Conservation (phyloP, 2,329 filamentous ascomycete species). For the Trichophyton verrucosum region DNA sequence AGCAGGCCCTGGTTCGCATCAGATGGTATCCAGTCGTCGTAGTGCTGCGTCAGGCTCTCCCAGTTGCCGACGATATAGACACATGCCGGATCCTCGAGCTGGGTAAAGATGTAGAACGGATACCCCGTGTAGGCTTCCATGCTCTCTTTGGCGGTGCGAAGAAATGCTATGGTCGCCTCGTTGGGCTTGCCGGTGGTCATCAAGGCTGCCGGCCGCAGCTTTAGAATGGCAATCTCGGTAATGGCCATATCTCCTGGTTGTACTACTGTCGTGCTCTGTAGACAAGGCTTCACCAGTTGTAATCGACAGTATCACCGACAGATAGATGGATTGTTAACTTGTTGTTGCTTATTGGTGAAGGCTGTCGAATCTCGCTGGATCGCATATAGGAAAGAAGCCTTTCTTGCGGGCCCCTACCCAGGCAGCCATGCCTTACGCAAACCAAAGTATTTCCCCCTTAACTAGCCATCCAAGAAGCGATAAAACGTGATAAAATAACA, state of each 20-base stretch:
- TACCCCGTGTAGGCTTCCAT: constrained; percentile 29
- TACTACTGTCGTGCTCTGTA: not conserved
- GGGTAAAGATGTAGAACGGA: constrained; percentile 29
- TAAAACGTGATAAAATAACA: not conserved
- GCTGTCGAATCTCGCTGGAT: not conserved
- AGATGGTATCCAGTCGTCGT: constrained; percentile 33
- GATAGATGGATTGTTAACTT: not conserved
- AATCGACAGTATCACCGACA: too few relatives aligned
- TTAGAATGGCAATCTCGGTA: constrained; percentile 37
- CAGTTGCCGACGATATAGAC: constrained; percentile 38
- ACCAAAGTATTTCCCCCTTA: not conserved
- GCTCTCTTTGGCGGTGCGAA: constrained; percentile 25
- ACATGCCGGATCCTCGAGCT: constrained; percentile 32
- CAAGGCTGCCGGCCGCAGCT: constrained; percentile 19
- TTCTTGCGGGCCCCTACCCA: not conserved
- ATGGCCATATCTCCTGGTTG: constrained; percentile 22
- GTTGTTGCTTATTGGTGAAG: not conserved
- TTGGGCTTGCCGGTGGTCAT: not conserved
- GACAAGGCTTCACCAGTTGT: not conserved
- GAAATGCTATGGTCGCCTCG: constrained; percentile 19
- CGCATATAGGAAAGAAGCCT: not conserved
- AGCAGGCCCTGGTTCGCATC: constrained; percentile 32
- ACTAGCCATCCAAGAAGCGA: too few relatives aligned
- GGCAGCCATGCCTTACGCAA: not conserved
- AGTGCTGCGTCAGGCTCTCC: constrained; percentile 33